Evolutionary conservation across 371 early-diverging fungal species (phyloP).

Genomic region (Nematocida minor): DNA sequence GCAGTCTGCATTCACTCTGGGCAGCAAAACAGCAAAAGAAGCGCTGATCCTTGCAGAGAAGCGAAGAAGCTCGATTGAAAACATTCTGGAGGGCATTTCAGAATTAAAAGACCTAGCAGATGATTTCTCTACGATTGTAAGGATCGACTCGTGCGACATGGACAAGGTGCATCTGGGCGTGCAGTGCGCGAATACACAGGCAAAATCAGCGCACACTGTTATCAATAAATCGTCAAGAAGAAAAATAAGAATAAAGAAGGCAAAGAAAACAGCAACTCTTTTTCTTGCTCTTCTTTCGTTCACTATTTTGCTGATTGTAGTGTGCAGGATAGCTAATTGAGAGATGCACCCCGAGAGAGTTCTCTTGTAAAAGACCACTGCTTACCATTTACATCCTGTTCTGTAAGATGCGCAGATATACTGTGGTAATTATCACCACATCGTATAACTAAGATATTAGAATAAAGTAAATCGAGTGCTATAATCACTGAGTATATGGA

Average conservation of each 20-base stretch:
- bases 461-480: no score
- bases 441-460: no score
- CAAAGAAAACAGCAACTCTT: conserved; percentile 21
- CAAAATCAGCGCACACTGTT: background rate
- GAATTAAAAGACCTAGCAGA: conserved; percentile 42
- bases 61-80: conserved; percentile 27
- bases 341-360: no score
- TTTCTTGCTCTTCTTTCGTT: background rate
- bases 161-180: conserved; percentile 36
- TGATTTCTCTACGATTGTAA: conserved; percentile 16
- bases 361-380: no score
- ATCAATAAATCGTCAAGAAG: background rate
- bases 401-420: no score
- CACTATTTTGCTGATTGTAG: background rate
- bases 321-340: background rate
- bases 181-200: background rate
- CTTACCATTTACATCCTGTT: no score
- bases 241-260: conserved; percentile 28
- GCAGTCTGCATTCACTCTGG: conserved; percentile 36
- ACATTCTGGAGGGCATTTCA: conserved; percentile 14
- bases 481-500: no score
- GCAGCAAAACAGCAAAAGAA: conserved; percentile 24
- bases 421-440: no score
- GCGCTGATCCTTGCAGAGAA: conserved; percentile 34
- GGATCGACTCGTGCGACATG: background rate